Percentiles rank a stretch among this genome's conserved stretches.
Evolutionary conservation across 2,329 filamentous ascomycete species (phyloP).

Genomic region (Trichoderma atrobrunneum): DNA sequence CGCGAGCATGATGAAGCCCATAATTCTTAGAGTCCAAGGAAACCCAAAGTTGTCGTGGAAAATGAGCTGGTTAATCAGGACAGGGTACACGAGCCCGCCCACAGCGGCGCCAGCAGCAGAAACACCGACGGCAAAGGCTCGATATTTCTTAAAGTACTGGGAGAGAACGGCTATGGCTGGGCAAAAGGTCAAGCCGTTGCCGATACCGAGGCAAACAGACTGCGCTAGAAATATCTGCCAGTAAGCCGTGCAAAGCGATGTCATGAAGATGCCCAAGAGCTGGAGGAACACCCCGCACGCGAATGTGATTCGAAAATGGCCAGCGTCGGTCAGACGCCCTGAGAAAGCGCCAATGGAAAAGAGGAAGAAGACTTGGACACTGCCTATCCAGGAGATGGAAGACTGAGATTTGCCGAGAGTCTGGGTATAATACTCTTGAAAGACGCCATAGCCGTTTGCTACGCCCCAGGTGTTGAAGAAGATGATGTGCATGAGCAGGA

Average conservation of each 20-base stretch:
- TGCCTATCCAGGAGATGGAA: background rate
- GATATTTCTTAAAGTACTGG: background rate
- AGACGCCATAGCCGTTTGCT: background rate
- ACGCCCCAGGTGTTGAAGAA: background rate
- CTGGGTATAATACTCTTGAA: background rate
- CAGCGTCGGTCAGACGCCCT: background rate
- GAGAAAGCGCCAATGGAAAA: background rate
- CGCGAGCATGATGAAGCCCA: background rate
- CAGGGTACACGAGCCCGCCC: background rate
- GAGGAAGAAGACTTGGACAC: background rate
- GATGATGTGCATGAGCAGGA: background rate
- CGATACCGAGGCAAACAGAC: background rate
- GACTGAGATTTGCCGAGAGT: background rate
- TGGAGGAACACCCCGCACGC: background rate
- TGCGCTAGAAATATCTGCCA: background rate
- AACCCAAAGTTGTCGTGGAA: background rate
- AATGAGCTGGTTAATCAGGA: background rate
- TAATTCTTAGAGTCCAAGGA: background rate
- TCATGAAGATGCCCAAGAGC: background rate
- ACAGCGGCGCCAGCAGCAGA: background rate
- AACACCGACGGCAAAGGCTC: background rate
- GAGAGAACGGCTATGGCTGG: background rate
- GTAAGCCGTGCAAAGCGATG: background rate
- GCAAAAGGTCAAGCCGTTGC: background rate
- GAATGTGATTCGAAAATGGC: background rate